These are phyloP conservation scores for Aspergillus candidus DNA, from an alignment of 2,329 filamentous ascomycete genomes.

Conservation along the genomic window DNA sequence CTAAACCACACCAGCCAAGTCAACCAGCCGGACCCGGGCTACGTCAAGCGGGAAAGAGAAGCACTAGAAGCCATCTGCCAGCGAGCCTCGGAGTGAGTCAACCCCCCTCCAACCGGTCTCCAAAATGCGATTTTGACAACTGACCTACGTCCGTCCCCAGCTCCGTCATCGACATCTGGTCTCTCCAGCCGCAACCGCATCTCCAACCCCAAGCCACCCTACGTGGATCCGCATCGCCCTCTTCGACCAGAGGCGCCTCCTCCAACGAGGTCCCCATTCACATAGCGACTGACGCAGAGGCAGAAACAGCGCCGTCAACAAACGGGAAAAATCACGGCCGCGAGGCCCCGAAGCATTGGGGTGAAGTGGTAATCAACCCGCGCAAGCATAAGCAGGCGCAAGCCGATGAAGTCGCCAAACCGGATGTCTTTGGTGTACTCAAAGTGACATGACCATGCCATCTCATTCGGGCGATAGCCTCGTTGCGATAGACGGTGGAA, in stretches of 20 bases:
- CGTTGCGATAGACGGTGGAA: too few species aligned
- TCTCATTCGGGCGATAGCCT: not conserved
- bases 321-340: slow-evolving; percentile 8
- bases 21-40: slow-evolving; percentile 38
- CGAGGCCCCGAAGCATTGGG: slow-evolving; percentile 38
- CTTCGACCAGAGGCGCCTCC: slow-evolving; percentile 19
- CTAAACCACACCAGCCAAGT: slow-evolving; percentile 32
- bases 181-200: slow-evolving; percentile 38
- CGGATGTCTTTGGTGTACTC: slow-evolving; percentile 38
- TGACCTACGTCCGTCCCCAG: slow-evolving; percentile 16
- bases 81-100: slow-evolving; percentile 41
- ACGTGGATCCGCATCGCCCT: slow-evolving; percentile 23
- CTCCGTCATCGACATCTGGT: slow-evolving; percentile 42
- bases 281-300: slow-evolving; percentile 13
- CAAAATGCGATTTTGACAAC: not conserved
- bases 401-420: slow-evolving; percentile 15
- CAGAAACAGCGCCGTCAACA: slow-evolving; percentile 10
- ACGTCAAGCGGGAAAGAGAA: slow-evolving; percentile 39
- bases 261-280: slow-evolving; percentile 14
- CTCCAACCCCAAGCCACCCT: slow-evolving; percentile 34
- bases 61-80: slow-evolving; percentile 43
- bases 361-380: slow-evolving; percentile 39
- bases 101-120: not conserved
- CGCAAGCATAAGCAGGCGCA: slow-evolving; percentile 28
- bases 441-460: slow-evolving; percentile 22